Base-by-base conservation (phyloP, 345 rosid genomes). In the Gossypium turneri region DNA sequence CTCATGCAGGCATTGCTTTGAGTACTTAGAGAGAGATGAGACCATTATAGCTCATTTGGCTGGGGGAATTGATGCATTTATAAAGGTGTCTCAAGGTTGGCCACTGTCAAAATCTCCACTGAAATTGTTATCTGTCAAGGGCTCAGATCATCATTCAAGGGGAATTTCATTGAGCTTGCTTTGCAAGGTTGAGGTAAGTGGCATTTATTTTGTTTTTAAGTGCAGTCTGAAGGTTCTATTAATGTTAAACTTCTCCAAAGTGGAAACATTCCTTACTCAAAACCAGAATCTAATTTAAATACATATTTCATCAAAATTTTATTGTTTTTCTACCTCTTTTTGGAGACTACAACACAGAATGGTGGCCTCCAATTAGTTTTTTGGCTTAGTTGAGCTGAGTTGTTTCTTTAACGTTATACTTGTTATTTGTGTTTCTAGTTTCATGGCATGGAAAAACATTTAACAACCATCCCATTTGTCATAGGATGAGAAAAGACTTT, bases 61-160 rank as follows among this genome's bases (percentile, higher is more conserved):
- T 60, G 86, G 89, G 61, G 87, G 85, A 75, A 73, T 92, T 73
- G 88, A 91, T 82, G 93, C 88, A 17, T 76, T 84, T 78, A 64
- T 91, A 74, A 86, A 88, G 78, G 80, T 85, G 9, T 73, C 88
- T 76, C 89, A 84, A 45, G 95, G 90, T 79, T 93, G 98, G 97
- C 98, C 98, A 19, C 53, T 85, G 13, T 66, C 59, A 70, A 72
- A 74, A 79, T 80, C 84, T 71, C 88, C 89, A 38, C 65, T 88
- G 82, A 80, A 84, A 71, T 60, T 90, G 70, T 73, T 79, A 62
- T 86, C 89, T 60, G 75, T 90, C 67, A 83, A 87, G 83, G 85
- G 74, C 81, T 70, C 41, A 3, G 64, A 25, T 59, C 64, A 59
- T 59, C n/a, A 59, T 4, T 59, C 64, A 25, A 59, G 64, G 76